Evolutionary conservation across 345 rosid genomes (phyloP).

Genomic region (Theobroma cacao): DNA sequence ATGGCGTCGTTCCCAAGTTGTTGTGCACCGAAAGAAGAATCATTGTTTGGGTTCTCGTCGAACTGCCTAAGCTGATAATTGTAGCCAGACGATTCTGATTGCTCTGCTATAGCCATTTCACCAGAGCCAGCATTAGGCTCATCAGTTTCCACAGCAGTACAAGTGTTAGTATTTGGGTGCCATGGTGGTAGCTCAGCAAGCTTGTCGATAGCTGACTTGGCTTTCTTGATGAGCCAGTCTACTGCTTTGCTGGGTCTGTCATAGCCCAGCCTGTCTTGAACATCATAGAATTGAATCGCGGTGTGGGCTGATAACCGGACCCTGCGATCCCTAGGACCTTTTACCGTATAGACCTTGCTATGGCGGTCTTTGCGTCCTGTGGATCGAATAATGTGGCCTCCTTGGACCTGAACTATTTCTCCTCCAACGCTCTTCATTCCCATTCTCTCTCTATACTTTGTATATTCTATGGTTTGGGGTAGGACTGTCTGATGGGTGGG

Average conservation of each 20-base stretch:
- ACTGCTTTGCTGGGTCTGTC: slow-evolving; percentile 91
- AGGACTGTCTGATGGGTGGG: no score
- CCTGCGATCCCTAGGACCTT: no score
- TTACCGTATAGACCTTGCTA: no score
- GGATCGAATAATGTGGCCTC: no score
- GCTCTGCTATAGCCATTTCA: slow-evolving; percentile 38
- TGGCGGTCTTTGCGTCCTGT: no score
- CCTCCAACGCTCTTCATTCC: no score
- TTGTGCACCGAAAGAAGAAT: slow-evolving; percentile 23
- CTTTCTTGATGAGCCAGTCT: slow-evolving; percentile 86
- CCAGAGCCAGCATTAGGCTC: slow-evolving; percentile 23
- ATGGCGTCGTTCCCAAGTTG: slow-evolving; percentile 38
- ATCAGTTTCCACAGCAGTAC: slow-evolving; percentile 1
- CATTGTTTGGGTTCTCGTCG: slow-evolving; percentile 29
- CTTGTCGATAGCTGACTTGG: slow-evolving; percentile 69
- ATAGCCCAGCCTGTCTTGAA: slow-evolving; percentile 47
- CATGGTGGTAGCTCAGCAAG: slow-evolving; percentile 55
- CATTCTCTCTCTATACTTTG: no score
- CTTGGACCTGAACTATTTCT: no score
- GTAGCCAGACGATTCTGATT: slow-evolving; percentile 41
- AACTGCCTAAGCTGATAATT: slow-evolving; percentile 41
- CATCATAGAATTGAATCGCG: no score
- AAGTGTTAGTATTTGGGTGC: slow-evolving; percentile 16
- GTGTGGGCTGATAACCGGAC: no score
- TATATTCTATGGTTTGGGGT: no score